Percentiles rank a stretch among this genome's conserved stretches.
These are phyloP conservation scores for Auricularia sp. DNA, from an alignment of 768 basidiomycete genomes.

Conservation along the genomic window DNA sequence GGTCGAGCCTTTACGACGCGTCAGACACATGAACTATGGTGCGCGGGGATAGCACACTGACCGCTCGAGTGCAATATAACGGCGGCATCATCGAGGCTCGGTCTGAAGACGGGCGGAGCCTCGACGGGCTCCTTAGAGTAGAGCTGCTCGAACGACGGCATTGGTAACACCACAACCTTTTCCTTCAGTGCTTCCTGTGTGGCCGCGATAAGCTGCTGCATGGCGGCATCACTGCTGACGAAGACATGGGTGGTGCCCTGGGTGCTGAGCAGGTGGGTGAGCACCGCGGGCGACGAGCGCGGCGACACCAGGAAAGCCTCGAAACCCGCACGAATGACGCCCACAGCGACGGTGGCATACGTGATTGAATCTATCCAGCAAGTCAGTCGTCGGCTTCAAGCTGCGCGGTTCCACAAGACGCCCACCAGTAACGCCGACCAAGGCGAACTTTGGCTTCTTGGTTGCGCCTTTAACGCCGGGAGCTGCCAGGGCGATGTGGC, in stretches of 20 bases:
- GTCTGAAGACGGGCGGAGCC: conserved; percentile 9
- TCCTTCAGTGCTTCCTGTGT: neutral
- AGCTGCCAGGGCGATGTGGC: neutral
- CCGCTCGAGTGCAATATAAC: conserved; percentile 24
- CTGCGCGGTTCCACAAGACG: neutral
- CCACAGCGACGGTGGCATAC: conserved; percentile 8
- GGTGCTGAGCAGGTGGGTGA: conserved; percentile 33
- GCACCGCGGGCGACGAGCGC: conserved; percentile 37
- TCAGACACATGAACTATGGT: neutral
- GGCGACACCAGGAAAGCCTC: conserved; percentile 27
- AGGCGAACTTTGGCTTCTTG: conserved; percentile 4
- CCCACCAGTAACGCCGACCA: conserved; percentile 10
- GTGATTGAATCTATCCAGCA: conserved; percentile 20
- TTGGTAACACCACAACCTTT: conserved; percentile 4
- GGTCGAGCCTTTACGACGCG: conserved; percentile 11
- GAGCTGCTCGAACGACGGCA: conserved; percentile 18
- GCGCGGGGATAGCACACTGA: neutral
- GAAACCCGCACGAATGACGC: conserved; percentile 14
- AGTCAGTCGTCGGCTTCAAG: neutral
- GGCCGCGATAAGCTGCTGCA: conserved; percentile 8
- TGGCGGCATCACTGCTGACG: conserved; percentile 12
- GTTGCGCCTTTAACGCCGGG: neutral
- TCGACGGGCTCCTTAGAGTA: conserved; percentile 9
- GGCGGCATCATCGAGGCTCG: conserved; percentile 11
- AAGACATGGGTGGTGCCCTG: conserved; percentile 24